A percentile compares a stretch with the other conserved stretches of the same genome.
phyloP scores from a whole-genome alignment of 2,329 filamentous ascomycete species.

The Colletotrichum sp. region DNA sequence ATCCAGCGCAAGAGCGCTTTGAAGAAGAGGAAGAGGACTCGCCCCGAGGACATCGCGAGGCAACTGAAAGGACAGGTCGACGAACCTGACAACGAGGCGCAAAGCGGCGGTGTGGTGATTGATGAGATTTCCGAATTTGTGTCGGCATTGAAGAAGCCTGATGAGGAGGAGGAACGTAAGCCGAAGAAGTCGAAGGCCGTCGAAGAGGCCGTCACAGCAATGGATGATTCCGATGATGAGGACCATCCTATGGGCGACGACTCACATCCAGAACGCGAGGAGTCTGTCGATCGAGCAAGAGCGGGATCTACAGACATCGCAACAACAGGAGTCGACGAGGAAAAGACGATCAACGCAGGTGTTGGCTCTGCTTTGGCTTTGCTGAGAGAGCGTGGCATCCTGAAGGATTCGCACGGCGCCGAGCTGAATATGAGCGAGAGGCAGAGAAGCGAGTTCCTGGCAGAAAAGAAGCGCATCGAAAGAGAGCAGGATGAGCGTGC shows the following conservation, averaged over 20 bases:
- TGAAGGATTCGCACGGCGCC: conserved; percentile 67
- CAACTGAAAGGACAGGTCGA: conserved; percentile 73
- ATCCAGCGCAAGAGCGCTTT: conserved; percentile 82
- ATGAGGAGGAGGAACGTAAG: conserved; percentile 59
- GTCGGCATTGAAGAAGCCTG: conserved; percentile 77
- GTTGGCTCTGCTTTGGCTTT: conserved; percentile 83
- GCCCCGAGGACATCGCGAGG: conserved; percentile 85
- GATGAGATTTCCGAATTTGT: conserved; percentile 97
- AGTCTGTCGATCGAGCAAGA: conserved; percentile 40
- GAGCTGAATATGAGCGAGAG: conserved; percentile 72
- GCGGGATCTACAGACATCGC: conserved; percentile 57
- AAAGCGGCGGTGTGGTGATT: conserved; percentile 75
- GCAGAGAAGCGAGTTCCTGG: conserved; percentile 78
- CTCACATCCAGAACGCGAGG: conserved; percentile 1
- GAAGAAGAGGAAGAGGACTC: conserved; percentile 88
- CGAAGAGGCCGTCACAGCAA: conserved; percentile 46
- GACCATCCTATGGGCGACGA: conserved; percentile 36
- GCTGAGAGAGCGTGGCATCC: conserved; percentile 82
- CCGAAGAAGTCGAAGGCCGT: conserved; percentile 47
- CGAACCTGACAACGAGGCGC: conserved; percentile 53
- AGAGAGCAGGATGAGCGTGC: conserved; percentile 81
- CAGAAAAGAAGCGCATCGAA: conserved; percentile 74
- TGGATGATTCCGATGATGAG: conserved; percentile 45
- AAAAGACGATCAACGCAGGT: conserved; percentile 79
- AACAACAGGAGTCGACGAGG: conserved; percentile 80